These are phyloP conservation scores for Phylloporus scabripes DNA, from an alignment of 768 basidiomycete species.

Conservation along the genomic window DNA sequence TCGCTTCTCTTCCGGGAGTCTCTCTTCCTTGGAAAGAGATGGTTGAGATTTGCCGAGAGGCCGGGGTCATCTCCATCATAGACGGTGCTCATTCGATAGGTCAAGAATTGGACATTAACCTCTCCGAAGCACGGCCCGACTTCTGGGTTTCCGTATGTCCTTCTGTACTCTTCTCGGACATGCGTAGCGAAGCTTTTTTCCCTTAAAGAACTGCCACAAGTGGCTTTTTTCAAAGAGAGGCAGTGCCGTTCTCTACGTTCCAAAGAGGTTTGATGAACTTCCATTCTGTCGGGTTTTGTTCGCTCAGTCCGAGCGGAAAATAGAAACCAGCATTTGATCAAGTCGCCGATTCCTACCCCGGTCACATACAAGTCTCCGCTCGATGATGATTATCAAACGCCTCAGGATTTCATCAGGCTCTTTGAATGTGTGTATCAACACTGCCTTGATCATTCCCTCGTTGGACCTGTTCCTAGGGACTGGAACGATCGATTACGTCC, in stretches of 20 bases:
- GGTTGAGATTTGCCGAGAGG: constrained; percentile 56
- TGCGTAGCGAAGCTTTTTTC: background rate
- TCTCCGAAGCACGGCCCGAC: constrained; percentile 55
- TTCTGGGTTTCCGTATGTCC: constrained; percentile 69
- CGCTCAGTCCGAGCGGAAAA: background rate
- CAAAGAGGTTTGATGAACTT: constrained; percentile 40
- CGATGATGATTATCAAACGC: constrained; percentile 28
- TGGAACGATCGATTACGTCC: constrained; percentile 53
- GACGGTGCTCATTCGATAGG: constrained; percentile 81
- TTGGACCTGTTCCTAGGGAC: constrained; percentile 42
- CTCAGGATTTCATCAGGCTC: constrained; percentile 42
- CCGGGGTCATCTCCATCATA: constrained; percentile 60
- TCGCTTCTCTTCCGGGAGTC: constrained; percentile 57
- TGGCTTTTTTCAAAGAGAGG: constrained; percentile 73
- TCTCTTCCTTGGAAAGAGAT: constrained; percentile 68
- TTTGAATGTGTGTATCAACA: constrained; percentile 35
- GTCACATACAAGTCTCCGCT: constrained; percentile 45
- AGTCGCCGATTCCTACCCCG: constrained; percentile 54
- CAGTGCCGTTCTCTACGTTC: constrained; percentile 70
- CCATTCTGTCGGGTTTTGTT: background rate
- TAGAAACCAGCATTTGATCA: constrained; percentile 63
- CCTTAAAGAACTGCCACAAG: constrained; percentile 70
- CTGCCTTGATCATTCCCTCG: background rate
- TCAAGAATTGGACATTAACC: constrained; percentile 57
- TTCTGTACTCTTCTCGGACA: background rate